Evolutionary conservation across 176 grass and related monocot species (phyloP).

Genomic region (Oropetium thomaeum): DNA sequence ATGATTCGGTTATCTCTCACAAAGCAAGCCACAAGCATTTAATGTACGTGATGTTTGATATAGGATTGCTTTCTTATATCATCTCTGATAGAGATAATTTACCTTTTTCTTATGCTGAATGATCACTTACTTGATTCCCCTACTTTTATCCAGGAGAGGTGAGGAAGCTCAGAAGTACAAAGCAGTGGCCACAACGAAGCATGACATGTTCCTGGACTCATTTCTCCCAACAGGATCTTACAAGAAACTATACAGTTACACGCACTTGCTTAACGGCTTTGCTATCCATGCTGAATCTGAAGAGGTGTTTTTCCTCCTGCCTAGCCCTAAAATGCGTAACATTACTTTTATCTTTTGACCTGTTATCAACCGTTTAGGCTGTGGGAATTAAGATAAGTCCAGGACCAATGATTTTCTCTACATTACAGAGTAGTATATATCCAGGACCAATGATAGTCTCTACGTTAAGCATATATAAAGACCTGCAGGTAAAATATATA

Average conservation of each 20-base stretch:
- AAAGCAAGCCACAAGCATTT: conserved; percentile 36
- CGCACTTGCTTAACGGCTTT: conserved; percentile 87
- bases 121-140: background rate
- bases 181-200: conserved; percentile 50
- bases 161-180: conserved; percentile 78
- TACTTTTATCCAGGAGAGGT: conserved; percentile 51
- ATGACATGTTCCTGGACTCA: conserved; percentile 79
- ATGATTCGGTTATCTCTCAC: conserved; percentile 67
- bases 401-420: background rate
- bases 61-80: conserved; percentile 3
- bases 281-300: conserved; percentile 67
- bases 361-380: background rate
- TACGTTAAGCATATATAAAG: background rate
- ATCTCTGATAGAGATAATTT: background rate
- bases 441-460: background rate
- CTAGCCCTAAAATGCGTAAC: background rate
- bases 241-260: conserved; percentile 91
- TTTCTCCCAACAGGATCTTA: conserved; percentile 69
- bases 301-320: conserved; percentile 35
- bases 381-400: background rate
- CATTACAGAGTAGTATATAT: background rate
- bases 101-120: too few species aligned
- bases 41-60: conserved; percentile 45
- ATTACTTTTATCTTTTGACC: background rate
- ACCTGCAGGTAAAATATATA: background rate